Percentiles rank a stretch among this genome's conserved stretches.
Evolutionary conservation across 257 asterid genomes (phyloP).

Genomic region (Cruciata laevipes): DNA sequence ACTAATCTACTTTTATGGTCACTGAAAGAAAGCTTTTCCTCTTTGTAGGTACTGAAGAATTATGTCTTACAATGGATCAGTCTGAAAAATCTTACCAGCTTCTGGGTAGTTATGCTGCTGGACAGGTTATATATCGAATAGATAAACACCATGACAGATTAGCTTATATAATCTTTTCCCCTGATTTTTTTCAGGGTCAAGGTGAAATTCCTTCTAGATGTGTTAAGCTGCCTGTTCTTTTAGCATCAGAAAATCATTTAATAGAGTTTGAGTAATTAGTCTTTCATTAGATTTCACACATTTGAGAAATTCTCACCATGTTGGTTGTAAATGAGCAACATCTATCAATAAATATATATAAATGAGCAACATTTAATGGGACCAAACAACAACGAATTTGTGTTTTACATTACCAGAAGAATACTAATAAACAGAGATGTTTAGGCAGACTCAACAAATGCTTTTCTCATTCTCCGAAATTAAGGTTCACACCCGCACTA

Average conservation of each 20-base stretch:
- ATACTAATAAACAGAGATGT: too few species aligned
- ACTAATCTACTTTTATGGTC: neutral
- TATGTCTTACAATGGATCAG: slow-evolving; percentile 67
- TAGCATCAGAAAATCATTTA: slow-evolving; percentile 53
- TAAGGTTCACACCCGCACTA: neutral
- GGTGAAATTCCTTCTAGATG: slow-evolving; percentile 25
- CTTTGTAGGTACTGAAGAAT: slow-evolving; percentile 52
- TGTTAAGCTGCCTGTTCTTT: slow-evolving; percentile 54
- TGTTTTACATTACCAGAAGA: too few species aligned
- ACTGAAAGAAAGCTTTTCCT: neutral
- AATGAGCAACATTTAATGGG: too few species aligned
- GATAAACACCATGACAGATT: slow-evolving; percentile 30
- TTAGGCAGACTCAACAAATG: too few species aligned
- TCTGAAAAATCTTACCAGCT: slow-evolving; percentile 85
- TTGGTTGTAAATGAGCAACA: too few species aligned
- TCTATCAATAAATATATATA: too few species aligned
- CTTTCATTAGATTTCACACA: neutral
- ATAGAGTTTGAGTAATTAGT: slow-evolving; percentile 24
- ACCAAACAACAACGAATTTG: too few species aligned
- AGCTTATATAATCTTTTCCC: slow-evolving; percentile 41
- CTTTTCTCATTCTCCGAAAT: too few species aligned
- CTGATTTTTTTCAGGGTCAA: slow-evolving; percentile 27
- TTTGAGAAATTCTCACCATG: too few species aligned
- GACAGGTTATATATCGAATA: slow-evolving; percentile 53
- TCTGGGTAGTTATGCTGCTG: slow-evolving; percentile 73